A percentile compares a stretch with the other conserved stretches of the same genome.
Evolutionary conservation across 495 filamentous ascomycete species (phyloP).

Genomic region (Cetradonia linearis): DNA sequence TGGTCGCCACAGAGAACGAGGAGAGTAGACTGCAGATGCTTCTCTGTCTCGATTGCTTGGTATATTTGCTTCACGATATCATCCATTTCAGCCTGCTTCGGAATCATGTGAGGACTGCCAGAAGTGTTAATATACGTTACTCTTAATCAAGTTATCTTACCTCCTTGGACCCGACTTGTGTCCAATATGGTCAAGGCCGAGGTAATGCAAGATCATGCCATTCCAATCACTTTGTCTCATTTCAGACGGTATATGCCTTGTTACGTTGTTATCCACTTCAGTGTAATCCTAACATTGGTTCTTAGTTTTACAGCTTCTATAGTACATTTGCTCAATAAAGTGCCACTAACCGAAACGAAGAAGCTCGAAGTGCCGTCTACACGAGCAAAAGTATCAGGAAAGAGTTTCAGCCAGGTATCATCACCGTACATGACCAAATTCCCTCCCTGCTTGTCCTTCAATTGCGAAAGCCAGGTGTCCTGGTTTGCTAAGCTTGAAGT

Average conservation of each 20-base stretch:
- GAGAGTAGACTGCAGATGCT: slow-evolving; percentile 65
- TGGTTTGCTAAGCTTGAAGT: slow-evolving; percentile 73
- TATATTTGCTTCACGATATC: slow-evolving; percentile 66
- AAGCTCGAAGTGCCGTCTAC: slow-evolving; percentile 93
- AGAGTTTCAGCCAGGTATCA: slow-evolving; percentile 96
- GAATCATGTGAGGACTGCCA: slow-evolving; percentile 71
- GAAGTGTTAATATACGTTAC: slow-evolving; percentile 17
- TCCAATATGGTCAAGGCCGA: slow-evolving; percentile 94
- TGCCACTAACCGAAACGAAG: slow-evolving; percentile 81
- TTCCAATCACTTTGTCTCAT: slow-evolving; percentile 76
- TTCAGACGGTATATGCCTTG: slow-evolving; percentile 72
- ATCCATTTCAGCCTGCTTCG: slow-evolving; percentile 95
- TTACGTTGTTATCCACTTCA: slow-evolving; percentile 97
- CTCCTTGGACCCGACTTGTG: slow-evolving; percentile 90
- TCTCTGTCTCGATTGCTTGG: slow-evolving; percentile 54
- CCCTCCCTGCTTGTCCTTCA: slow-evolving; percentile 57
- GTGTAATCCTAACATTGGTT: slow-evolving; percentile 69
- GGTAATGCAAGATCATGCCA: slow-evolving; percentile 86
- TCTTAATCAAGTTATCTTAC: slow-evolving; percentile 31
- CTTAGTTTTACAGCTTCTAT: slow-evolving; percentile 26
- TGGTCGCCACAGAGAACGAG: slow-evolving; percentile 89
- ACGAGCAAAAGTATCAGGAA: slow-evolving; percentile 75
- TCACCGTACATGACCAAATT: slow-evolving; percentile 93
- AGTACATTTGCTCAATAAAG: slow-evolving; percentile 9
- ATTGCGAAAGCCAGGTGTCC: slow-evolving; percentile 91